Conservation (phyloP, 768 basidiomycete genomes). For the Suillus americanus region DNA sequence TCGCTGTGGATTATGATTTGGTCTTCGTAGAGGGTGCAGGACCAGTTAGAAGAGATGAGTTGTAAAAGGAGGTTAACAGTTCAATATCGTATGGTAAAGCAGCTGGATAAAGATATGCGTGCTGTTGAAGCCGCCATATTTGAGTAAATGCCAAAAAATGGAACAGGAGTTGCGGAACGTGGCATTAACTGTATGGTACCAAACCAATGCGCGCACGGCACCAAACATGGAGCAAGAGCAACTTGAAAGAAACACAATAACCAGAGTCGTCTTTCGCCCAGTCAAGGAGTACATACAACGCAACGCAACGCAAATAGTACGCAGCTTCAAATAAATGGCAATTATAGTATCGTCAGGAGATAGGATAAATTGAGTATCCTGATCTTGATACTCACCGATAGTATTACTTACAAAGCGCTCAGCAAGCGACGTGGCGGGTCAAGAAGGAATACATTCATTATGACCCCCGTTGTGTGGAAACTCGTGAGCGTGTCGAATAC, state of each 20-base stretch:
- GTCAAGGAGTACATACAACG: constrained; percentile 55
- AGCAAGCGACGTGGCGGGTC: constrained; percentile 61
- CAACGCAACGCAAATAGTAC: neutral
- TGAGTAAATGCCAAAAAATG: neutral
- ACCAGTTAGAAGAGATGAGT: constrained; percentile 74
- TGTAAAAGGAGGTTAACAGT: constrained; percentile 23
- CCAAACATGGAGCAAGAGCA: neutral
- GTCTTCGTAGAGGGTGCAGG: constrained; percentile 64
- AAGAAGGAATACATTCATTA: constrained; percentile 77
- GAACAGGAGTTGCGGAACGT: neutral
- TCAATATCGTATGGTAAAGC: neutral
- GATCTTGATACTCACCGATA: constrained; percentile 23
- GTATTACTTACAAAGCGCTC: constrained; percentile 60
- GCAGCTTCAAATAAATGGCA: neutral
- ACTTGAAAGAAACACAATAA: constrained; percentile 1
- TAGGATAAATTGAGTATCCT: neutral
- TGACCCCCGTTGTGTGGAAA: constrained; percentile 64
- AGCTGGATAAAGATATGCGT: neutral
- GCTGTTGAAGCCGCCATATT: neutral
- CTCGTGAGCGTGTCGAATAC: constrained; percentile 58
- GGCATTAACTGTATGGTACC: neutral
- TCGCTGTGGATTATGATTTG: constrained; percentile 77
- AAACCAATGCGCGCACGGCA: neutral
- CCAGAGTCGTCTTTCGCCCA: constrained; percentile 64
- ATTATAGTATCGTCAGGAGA: neutral